Percentiles rank a stretch among this genome's conserved stretches.
These are phyloP conservation scores for Chrysoporthe cubensis DNA, from an alignment of 2,329 filamentous ascomycete genomes.

Conservation along the genomic window DNA sequence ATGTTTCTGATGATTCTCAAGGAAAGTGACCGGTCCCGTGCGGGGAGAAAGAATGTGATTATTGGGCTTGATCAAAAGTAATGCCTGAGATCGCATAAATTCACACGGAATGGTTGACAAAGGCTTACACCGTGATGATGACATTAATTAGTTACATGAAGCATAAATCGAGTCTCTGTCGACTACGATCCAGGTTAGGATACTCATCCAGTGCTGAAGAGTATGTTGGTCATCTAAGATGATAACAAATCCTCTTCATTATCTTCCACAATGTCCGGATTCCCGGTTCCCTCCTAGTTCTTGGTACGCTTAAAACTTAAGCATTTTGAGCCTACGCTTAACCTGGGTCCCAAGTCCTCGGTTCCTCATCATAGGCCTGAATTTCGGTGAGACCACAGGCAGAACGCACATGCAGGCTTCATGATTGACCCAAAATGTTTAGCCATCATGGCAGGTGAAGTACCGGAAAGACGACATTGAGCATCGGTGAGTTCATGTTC, in stretches of 20 bases:
- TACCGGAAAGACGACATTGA: background rate
- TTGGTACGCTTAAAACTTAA: background rate
- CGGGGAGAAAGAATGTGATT: too few species aligned
- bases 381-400: background rate
- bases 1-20: background rate
- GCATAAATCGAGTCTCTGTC: background rate
- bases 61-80: too few species aligned
- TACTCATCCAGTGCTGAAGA: background rate
- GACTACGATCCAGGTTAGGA: background rate
- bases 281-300: background rate
- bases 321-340: background rate
- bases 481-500: background rate
- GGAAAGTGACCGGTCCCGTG: background rate
- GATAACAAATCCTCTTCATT: background rate
- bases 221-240: background rate
- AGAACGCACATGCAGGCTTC: background rate
- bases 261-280: background rate
- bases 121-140: background rate
- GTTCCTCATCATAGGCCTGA: too few species aligned
- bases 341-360: background rate
- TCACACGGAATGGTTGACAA: background rate
- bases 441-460: background rate
- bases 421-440: background rate
- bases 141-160: background rate
- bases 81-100: background rate